These are phyloP conservation scores for Trichaptum fuscoviolaceum DNA, from an alignment of 768 basidiomycete species.

Conservation along the genomic window DNA sequence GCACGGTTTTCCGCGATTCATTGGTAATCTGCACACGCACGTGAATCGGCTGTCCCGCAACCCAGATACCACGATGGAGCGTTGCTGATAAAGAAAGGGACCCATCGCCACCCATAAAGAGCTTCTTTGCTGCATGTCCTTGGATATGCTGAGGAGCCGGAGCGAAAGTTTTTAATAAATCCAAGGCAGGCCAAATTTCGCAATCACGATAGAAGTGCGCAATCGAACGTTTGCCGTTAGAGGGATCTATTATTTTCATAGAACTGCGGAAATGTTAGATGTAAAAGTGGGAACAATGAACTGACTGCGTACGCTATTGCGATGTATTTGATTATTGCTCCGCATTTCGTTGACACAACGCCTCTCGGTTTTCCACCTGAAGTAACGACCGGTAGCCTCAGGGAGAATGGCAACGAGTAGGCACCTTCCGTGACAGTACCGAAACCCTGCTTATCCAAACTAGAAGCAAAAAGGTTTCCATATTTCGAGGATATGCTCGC, in stretches of 20 bases:
- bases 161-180: constrained; percentile 55
- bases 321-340: constrained; percentile 71
- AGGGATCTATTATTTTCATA: constrained; percentile 65
- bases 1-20: constrained; percentile 62
- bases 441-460: constrained; percentile 57
- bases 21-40: constrained; percentile 64
- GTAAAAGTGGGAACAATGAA: constrained; percentile 2
- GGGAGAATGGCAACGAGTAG: constrained; percentile 66
- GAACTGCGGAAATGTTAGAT: constrained; percentile 38
- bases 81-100: constrained; percentile 43
- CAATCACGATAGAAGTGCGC: constrained; percentile 88
- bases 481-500: constrained; percentile 43
- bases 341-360: constrained; percentile 41
- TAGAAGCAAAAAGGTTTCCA: constrained; percentile 38
- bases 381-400: constrained; percentile 57
- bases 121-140: constrained; percentile 45
- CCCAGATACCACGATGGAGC: constrained; percentile 70
- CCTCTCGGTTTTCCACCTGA: constrained; percentile 56
- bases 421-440: constrained; percentile 56
- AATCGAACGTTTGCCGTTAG: constrained; percentile 58
- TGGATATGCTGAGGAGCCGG: constrained; percentile 55
- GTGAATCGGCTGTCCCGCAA: constrained; percentile 75
- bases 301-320: constrained; percentile 59
- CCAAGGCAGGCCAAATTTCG: constrained; percentile 72
- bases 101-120: constrained; percentile 61